Conservation (phyloP, 106 monocot genomes). For the Phalaenopsis aphrodite region DNA sequence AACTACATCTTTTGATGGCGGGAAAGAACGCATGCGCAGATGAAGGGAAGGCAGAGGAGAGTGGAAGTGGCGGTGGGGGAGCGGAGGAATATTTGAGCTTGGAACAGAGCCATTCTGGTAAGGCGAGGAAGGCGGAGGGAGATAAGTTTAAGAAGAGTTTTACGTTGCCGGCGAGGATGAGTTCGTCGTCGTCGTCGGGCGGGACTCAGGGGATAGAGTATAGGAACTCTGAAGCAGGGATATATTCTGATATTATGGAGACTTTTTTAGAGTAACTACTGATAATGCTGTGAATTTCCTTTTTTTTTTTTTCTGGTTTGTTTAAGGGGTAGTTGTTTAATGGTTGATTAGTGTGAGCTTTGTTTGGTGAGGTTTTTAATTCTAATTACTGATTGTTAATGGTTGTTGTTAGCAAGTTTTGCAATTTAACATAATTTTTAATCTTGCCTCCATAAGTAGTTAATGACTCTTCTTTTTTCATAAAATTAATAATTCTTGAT, state of each 20-base stretch:
- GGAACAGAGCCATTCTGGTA: slow-evolving; percentile 9
- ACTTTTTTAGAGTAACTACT: slow-evolving; percentile 44
- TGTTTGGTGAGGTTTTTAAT: background rate
- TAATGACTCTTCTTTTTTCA: too few species aligned
- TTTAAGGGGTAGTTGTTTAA: background rate
- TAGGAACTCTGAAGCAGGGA: slow-evolving; percentile 39
- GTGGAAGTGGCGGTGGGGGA: slow-evolving; percentile 9
- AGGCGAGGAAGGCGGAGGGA: slow-evolving; percentile 36
- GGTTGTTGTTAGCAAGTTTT: background rate
- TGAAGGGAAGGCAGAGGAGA: background rate
- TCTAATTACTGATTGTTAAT: slow-evolving; percentile 2
- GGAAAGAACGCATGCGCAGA: background rate
- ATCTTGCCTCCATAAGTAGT: too few species aligned
- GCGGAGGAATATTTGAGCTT: slow-evolving; percentile 48
- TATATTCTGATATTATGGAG: slow-evolving; percentile 73
- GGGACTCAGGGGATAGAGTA: slow-evolving; percentile 30
- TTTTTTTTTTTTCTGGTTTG: background rate
- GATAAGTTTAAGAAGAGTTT: slow-evolving; percentile 74
- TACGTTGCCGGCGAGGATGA: slow-evolving; percentile 65
- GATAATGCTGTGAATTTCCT: background rate
- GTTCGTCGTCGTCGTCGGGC: slow-evolving; percentile 27
- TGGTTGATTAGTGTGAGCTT: background rate
- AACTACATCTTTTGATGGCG: background rate
- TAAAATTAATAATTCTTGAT: too few species aligned
- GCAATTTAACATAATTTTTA: background rate